Evolutionary conservation across 139 green algal genomes (phyloP), one percentile per base, ranked within the genome.

Genomic region (Chlorella ohadii): DNA sequence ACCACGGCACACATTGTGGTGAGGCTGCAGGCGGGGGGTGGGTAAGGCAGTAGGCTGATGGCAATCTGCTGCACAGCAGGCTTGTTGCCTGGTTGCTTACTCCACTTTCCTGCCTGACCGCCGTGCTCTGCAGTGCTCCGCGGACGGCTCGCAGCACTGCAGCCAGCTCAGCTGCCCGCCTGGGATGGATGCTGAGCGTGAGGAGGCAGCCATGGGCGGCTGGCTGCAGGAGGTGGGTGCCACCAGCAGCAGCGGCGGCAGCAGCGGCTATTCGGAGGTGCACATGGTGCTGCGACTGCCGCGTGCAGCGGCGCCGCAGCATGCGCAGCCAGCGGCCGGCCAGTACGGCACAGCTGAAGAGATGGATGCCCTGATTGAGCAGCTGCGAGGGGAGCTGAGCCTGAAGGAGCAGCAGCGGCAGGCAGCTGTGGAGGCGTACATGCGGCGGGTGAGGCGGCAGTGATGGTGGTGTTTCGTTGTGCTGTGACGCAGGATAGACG

Each of bases 251-350:
- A 71, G n/a, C 31, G 64, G 31, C 1, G 27, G 15, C 63, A 19
- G 63, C 63, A 12, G 63, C 63, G 73, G 78, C 9, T 86, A 77
- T 41, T 71, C 78, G 1, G 85, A 89, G 65, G 85, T 89, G 33
- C 73, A 79, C 27, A 47, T 87, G 65, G n/a, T 81, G 39, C 59
- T 89, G 36, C 36, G 85, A 13, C 28, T 87, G 74, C 85, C 85
- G n/a, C 67, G 78, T 17, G 31, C 31, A 15, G 56, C 75, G 12
- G 27, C 64, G 16, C 6, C 61, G 6, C 34, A 39, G 34, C 28
- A 31, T 20, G 22, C 6, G 28, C 22, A 59, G 51, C 28, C 59
- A 0, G 39, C 19, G 20, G 23, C 72, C 44, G 31, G 66, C 56
- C 41, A 78, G 77, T 72, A 82, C 28, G 68, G 81, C 66, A 78